Conservation (phyloP, 2,329 filamentous ascomycete genomes). For the Fusarium paranaense region DNA sequence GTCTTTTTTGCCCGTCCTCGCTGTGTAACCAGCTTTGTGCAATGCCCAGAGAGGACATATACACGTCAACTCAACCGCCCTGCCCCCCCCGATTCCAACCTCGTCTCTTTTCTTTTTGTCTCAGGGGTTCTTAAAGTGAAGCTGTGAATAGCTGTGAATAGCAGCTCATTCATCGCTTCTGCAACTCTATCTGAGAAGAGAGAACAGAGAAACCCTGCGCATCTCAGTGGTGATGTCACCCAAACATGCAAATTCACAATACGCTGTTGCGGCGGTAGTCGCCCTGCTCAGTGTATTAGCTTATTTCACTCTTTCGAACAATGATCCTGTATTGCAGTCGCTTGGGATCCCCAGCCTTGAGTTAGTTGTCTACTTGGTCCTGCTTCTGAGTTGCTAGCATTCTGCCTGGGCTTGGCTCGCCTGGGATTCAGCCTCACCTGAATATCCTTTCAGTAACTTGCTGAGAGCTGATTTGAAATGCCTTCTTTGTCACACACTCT, state of each 20-base stretch:
- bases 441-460: not conserved
- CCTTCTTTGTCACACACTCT: not conserved
- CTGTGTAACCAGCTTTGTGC: constrained; percentile 25
- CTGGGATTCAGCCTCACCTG: not conserved
- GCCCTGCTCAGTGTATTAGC: constrained; percentile 37
- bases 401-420: not conserved
- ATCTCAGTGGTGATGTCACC: constrained; percentile 25
- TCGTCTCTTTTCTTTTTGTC: not conserved
- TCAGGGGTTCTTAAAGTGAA: not conserved
- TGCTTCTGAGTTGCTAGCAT: not conserved
- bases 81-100: not conserved
- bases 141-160: not conserved
- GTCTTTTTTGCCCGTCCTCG: constrained; percentile 16
- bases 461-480: not conserved
- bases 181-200: constrained; percentile 5
- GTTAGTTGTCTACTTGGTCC: constrained; percentile 24
- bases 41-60: constrained; percentile 14
- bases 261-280: constrained; percentile 35
- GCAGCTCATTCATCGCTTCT: not conserved
- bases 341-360: constrained; percentile 5
- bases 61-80: constrained; percentile 10
- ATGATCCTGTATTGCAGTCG: not conserved
- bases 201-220: constrained; percentile 2
- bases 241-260: constrained; percentile 9
- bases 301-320: constrained; percentile 13